These are phyloP conservation scores for Scytalidium sp. DNA, from an alignment of 2,329 filamentous ascomycete species.

Conservation along the genomic window DNA sequence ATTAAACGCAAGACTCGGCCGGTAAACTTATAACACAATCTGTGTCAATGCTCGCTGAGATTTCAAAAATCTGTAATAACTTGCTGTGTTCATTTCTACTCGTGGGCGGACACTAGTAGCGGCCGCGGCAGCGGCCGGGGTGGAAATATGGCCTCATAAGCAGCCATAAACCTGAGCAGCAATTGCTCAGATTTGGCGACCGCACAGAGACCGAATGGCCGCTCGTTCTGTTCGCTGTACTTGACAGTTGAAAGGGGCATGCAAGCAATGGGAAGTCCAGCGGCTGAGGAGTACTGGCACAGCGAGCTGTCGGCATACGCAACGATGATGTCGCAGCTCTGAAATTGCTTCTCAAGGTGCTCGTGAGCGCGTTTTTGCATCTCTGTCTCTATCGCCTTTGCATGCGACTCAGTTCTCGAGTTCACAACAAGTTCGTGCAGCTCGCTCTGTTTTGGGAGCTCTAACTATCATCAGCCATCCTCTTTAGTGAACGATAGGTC, in stretches of 20 bases:
- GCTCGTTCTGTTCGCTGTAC: conserved; percentile 13
- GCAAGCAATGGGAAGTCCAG: conserved; percentile 24
- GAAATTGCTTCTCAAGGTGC: background rate
- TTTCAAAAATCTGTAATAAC: background rate
- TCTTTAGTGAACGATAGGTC: background rate
- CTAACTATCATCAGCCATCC: background rate
- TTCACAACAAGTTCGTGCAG: background rate
- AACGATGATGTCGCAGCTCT: conserved; percentile 9
- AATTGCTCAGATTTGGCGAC: conserved; percentile 17
- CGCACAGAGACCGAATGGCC: conserved; percentile 25
- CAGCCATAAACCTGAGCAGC: conserved; percentile 21
- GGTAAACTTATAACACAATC: background rate
- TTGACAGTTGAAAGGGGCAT: conserved; percentile 20
- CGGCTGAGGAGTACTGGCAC: background rate
- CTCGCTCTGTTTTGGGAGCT: background rate
- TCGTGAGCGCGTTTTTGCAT: conserved; percentile 1
- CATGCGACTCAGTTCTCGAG: background rate
- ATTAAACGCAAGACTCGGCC: background rate
- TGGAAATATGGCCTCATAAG: conserved; percentile 11
- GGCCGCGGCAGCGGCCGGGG: background rate
- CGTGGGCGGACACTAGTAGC: background rate
- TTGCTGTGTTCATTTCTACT: background rate
- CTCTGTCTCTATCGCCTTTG: background rate
- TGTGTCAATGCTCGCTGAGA: background rate
- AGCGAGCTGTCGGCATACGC: conserved; percentile 15